Evolutionary conservation across 2,329 filamentous ascomycete genomes (phyloP).

Genomic region (Alternaria gansuensis): DNA sequence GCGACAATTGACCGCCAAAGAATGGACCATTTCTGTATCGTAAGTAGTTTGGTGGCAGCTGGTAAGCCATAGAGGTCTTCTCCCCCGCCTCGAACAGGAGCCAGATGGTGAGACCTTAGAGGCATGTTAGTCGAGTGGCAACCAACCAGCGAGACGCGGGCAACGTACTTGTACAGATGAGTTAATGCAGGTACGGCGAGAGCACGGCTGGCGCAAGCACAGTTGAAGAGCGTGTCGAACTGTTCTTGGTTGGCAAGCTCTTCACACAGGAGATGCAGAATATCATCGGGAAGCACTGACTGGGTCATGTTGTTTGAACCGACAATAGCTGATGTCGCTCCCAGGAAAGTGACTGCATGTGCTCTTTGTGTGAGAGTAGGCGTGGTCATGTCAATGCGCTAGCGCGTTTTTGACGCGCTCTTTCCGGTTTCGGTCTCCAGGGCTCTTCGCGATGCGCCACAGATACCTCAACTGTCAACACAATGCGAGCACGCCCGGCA

Average conservation of each 20-base stretch:
- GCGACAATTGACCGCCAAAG: constrained; percentile 74
- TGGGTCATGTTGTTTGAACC: constrained; percentile 33
- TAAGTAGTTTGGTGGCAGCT: constrained; percentile 55
- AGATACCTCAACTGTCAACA: constrained; percentile 15
- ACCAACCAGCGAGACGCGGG: constrained; percentile 5
- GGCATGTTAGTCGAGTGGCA: not conserved
- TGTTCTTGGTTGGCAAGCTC: constrained; percentile 66
- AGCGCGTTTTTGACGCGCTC: constrained; percentile 35
- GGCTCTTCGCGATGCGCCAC: not conserved
- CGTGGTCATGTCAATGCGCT: constrained; percentile 27
- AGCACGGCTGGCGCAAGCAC: constrained; percentile 64
- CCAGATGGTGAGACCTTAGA: constrained; percentile 55
- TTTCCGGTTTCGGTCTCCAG: constrained; percentile 26
- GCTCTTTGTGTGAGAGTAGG: constrained; percentile 7
- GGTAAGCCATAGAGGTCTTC: constrained; percentile 47
- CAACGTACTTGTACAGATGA: constrained; percentile 68
- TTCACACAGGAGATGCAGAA: constrained; percentile 68
- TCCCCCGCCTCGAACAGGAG: constrained; percentile 58
- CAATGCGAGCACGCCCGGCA: constrained; percentile 23
- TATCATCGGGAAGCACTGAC: constrained; percentile 62
- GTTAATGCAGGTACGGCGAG: constrained; percentile 68
- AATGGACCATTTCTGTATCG: constrained; percentile 67
- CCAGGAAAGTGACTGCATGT: constrained; percentile 10
- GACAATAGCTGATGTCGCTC: not conserved
- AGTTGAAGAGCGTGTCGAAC: constrained; percentile 68